phyloP scores from a whole-genome alignment of 306 rosid species.

The Betula pendula region DNA sequence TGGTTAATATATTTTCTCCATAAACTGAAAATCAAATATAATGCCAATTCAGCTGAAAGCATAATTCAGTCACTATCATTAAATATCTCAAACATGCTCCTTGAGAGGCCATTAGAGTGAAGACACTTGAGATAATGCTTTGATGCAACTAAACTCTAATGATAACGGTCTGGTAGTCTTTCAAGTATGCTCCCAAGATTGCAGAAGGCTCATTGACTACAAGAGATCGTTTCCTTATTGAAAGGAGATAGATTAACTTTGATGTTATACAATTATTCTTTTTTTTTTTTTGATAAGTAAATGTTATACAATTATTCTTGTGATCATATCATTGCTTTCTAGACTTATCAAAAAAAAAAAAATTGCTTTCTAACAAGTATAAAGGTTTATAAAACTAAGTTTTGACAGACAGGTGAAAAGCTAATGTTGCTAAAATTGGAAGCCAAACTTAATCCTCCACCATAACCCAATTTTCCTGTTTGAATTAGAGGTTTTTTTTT shows the following conservation, averaged over 20 bases:
- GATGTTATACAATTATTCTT: not conserved
- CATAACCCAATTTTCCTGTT: not conserved
- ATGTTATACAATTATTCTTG: not conserved
- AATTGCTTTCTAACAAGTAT: no score
- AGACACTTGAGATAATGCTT: not conserved
- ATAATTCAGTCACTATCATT: not conserved
- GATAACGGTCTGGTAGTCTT: not conserved
- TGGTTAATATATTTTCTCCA: not conserved
- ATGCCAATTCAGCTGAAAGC: not conserved
- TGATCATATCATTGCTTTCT: not conserved
- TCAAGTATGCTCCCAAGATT: constrained; percentile 2
- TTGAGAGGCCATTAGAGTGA: not conserved
- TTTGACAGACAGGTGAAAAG: not conserved
- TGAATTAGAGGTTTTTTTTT: not conserved
- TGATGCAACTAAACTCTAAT: not conserved
- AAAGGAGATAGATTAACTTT: not conserved
- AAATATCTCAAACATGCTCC: not conserved
- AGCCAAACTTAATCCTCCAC: not conserved
- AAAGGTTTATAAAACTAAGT: not conserved
- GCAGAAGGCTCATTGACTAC: not conserved
- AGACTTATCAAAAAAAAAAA: no score
- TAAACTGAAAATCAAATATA: not conserved
- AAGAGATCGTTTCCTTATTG: not conserved
- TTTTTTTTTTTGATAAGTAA: no score
- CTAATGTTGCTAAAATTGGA: not conserved